A percentile compares a stretch with the other conserved stretches of the same genome.
Conservation (phyloP, 495 filamentous ascomycete genomes). For the Durotheca rogersii region DNA sequence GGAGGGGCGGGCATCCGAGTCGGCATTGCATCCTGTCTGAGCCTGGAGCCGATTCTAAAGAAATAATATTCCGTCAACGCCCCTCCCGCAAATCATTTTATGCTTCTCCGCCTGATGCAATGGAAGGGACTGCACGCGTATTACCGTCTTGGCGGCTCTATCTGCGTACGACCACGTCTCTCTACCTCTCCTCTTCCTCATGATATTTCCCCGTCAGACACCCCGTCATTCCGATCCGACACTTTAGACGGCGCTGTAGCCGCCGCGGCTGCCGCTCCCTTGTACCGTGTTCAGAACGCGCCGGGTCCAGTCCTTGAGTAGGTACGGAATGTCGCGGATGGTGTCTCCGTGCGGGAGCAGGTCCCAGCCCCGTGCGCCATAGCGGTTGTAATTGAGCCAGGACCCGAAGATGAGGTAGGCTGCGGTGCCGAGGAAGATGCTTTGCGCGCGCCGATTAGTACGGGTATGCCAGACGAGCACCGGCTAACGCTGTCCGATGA, state of each 20-base stretch:
- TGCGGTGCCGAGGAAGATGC: constrained; percentile 80
- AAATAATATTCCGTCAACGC: too few species aligned
- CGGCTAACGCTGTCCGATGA: constrained; percentile 2
- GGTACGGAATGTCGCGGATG: constrained; percentile 87
- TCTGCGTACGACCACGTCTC: too few species aligned
- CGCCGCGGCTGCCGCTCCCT: constrained; percentile 75
- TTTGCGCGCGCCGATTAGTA: constrained; percentile 38
- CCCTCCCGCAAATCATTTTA: too few species aligned
- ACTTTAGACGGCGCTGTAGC: constrained; percentile 86
- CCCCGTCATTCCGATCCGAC: background rate
- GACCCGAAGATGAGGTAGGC: constrained; percentile 97
- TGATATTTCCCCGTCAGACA: background rate
- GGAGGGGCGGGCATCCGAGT: too few species aligned
- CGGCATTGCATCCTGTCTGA: too few species aligned
- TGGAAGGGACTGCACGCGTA: too few species aligned
- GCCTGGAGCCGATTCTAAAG: too few species aligned
- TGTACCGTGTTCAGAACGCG: constrained; percentile 80
- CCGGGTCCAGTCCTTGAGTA: constrained; percentile 83
- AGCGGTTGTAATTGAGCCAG: constrained; percentile 98
- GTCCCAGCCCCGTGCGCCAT: constrained; percentile 93
- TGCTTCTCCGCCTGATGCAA: too few species aligned
- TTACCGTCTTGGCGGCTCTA: too few species aligned
- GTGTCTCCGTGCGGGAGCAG: constrained; percentile 90
- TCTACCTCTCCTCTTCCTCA: background rate
- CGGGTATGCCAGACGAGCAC: background rate